Conservation (phyloP, 2,329 filamentous ascomycete genomes). For the Calonectria multiphialidica region DNA sequence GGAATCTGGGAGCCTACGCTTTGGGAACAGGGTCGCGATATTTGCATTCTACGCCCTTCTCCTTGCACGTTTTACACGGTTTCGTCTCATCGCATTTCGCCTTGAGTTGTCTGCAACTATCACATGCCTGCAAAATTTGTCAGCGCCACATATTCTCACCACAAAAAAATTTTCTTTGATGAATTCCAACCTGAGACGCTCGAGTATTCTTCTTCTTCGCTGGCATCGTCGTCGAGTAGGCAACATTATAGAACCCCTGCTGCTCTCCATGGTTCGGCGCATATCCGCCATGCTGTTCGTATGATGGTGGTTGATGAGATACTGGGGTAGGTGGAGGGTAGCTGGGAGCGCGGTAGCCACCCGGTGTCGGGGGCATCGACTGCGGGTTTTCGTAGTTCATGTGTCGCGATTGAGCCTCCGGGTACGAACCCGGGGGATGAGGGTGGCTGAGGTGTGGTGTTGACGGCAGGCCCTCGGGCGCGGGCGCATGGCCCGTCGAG, state of each 20-base stretch:
- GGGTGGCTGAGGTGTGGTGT: constrained; percentile 48
- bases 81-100: constrained; percentile 92
- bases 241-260: constrained; percentile 49
- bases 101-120: constrained; percentile 88
- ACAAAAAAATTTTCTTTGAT: not conserved
- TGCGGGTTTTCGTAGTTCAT: constrained; percentile 65
- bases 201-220: constrained; percentile 73
- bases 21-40: constrained; percentile 93
- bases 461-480: constrained; percentile 49
- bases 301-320: constrained; percentile 51
- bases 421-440: constrained; percentile 50
- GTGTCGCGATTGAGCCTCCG: constrained; percentile 63
- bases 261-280: constrained; percentile 48
- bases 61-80: constrained; percentile 87
- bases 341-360: constrained; percentile 55
- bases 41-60: constrained; percentile 85
- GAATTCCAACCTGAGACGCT: constrained; percentile 67
- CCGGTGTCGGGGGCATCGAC: constrained; percentile 59
- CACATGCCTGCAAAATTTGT: constrained; percentile 78
- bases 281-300: constrained; percentile 51
- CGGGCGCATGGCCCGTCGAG: constrained; percentile 61
- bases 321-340: constrained; percentile 57
- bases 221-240: constrained; percentile 55
- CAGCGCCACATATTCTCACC: constrained; percentile 15
- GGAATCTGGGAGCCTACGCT: constrained; percentile 71